Evolutionary conservation across 331 rosid species (phyloP).

Genomic region (Pyrus hybrid): DNA sequence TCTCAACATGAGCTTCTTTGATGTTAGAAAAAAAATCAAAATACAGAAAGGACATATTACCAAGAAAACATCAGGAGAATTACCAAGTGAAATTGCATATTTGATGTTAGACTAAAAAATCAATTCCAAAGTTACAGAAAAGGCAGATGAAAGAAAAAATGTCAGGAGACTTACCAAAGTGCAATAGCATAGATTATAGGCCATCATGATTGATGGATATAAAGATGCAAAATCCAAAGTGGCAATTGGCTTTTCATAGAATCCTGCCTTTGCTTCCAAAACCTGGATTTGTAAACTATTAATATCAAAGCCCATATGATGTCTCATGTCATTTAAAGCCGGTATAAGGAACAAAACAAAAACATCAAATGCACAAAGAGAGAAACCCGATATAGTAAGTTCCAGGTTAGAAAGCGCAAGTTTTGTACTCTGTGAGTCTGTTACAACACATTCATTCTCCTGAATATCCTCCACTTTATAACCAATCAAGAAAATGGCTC

Average conservation of each 20-base stretch:
- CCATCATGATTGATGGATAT: slow-evolving; percentile 99
- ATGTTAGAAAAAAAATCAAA: background rate
- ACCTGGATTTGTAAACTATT: slow-evolving; percentile 41
- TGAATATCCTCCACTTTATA: background rate
- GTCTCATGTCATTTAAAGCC: background rate
- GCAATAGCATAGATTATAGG: slow-evolving; percentile 96
- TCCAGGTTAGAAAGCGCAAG: background rate
- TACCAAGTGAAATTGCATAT: slow-evolving; percentile 95
- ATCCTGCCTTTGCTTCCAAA: slow-evolving; percentile 90
- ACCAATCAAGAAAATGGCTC: background rate
- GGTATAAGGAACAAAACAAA: background rate
- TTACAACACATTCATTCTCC: background rate
- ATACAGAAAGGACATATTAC: background rate
- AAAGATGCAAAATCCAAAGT: slow-evolving; percentile 96
- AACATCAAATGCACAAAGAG: background rate
- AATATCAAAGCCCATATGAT: background rate
- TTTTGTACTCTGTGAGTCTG: background rate
- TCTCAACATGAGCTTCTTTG: background rate
- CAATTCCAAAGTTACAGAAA: background rate
- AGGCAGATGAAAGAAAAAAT: background rate
- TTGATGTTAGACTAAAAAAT: background rate
- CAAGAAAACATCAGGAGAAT: slow-evolving; percentile 15
- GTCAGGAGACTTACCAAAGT: slow-evolving; percentile 63
- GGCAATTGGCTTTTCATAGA: slow-evolving; percentile 93
- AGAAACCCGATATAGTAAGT: background rate